phyloP scores from a whole-genome alignment of 2,329 filamentous ascomycete species.

The Macrophomina phaseolina region DNA sequence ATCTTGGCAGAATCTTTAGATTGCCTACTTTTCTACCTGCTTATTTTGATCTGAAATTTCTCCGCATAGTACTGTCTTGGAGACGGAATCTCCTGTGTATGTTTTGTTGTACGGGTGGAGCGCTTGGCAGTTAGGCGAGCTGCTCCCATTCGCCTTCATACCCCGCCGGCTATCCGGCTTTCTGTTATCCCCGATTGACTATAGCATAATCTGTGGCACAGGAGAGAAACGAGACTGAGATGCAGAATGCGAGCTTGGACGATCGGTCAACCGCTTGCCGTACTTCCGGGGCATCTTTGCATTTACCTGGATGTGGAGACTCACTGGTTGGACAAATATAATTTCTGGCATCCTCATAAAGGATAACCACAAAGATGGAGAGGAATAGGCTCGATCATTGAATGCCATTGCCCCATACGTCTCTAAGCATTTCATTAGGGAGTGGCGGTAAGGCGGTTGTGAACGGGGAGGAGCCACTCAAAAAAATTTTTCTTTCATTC shows the following conservation, averaged over 20 bases:
- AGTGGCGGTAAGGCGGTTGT: no score
- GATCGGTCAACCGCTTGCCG: no score
- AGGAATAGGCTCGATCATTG: no score
- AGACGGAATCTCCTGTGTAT: not conserved
- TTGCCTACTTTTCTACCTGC: constrained; percentile 12
- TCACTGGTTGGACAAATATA: not conserved
- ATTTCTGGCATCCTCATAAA: not conserved
- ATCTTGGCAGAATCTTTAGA: constrained; percentile 10
- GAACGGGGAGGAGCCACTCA: no score
- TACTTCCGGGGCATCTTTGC: no score
- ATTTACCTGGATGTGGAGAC: not conserved
- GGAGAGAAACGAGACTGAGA: not conserved
- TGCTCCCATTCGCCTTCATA: not conserved
- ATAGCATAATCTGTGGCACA: not conserved
- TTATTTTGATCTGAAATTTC: constrained; percentile 5
- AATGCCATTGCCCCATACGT: no score
- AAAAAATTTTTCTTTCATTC: no score
- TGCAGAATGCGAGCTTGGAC: not conserved
- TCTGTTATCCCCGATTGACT: not conserved
- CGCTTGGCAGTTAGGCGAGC: not conserved
- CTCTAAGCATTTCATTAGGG: no score
- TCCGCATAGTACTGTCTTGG: not conserved
- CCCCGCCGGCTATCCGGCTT: not conserved
- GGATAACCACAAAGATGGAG: no score
- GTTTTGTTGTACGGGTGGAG: not conserved